A percentile compares a stretch with the other conserved stretches of the same genome.
Conservation (phyloP, 108 stramenopile genomes). For the Nitzschia sp. region DNA sequence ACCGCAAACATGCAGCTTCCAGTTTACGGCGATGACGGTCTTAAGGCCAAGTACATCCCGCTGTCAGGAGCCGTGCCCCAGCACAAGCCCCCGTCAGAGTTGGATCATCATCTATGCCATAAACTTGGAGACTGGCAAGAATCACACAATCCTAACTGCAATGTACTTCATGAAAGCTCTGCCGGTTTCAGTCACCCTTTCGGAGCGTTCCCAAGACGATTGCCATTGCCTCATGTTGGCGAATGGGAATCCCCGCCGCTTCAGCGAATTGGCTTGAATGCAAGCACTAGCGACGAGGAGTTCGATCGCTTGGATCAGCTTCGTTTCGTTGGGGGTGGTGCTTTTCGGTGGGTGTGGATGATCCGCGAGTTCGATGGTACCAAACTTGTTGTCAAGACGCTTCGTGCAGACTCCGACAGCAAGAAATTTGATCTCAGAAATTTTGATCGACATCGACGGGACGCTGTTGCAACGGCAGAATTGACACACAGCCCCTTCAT, state of each 20-base stretch:
- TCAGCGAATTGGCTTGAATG: background rate
- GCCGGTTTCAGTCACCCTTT: slow-evolving; percentile 18
- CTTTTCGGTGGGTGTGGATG: slow-evolving; percentile 53
- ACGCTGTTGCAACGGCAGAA: slow-evolving; percentile 60
- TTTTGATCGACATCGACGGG: slow-evolving; percentile 75
- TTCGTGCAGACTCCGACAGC: slow-evolving; percentile 32
- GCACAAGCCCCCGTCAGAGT: slow-evolving; percentile 17
- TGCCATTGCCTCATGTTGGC: background rate
- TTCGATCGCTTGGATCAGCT: slow-evolving; percentile 15
- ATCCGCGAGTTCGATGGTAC: slow-evolving; percentile 40
- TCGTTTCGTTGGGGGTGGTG: slow-evolving; percentile 34
- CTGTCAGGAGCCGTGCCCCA: background rate
- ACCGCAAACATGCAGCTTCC: background rate
- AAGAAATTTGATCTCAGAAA: slow-evolving; percentile 64
- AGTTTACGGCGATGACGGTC: background rate
- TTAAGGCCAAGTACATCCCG: slow-evolving; percentile 20
- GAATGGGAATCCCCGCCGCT: background rate
- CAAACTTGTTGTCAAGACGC: slow-evolving; percentile 56
- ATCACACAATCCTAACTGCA: slow-evolving; percentile 57
- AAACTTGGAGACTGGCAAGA: slow-evolving; percentile 56
- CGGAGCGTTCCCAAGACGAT: background rate
- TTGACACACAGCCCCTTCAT: slow-evolving; percentile 52
- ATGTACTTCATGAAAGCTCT: slow-evolving; percentile 56
- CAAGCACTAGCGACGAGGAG: background rate
- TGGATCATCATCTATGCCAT: slow-evolving; percentile 56